A percentile compares a stretch with the other conserved stretches of the same genome.
These are phyloP conservation scores for Microdochium bolleyi DNA, from an alignment of 2,329 filamentous ascomycete genomes.

Conservation along the genomic window DNA sequence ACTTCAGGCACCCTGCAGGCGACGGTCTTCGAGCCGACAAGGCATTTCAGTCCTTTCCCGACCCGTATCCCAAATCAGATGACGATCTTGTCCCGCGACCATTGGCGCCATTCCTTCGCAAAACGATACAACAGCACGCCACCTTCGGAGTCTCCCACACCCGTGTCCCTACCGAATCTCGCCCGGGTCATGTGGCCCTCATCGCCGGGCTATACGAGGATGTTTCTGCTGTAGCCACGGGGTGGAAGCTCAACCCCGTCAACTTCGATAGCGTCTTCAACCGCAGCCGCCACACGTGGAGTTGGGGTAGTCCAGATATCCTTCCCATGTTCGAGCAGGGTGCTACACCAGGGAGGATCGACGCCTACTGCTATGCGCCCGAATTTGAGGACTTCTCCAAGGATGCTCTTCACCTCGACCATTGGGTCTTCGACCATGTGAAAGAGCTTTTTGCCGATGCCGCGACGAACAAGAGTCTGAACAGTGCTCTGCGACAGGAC, in stretches of 20 bases:
- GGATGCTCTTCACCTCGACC: slow-evolving; percentile 73
- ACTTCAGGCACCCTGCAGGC: slow-evolving; percentile 33
- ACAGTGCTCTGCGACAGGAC: slow-evolving; percentile 66
- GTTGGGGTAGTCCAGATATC: slow-evolving; percentile 97
- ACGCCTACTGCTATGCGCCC: slow-evolving; percentile 75
- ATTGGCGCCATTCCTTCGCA: slow-evolving; percentile 85
- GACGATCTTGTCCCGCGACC: slow-evolving; percentile 65
- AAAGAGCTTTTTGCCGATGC: slow-evolving; percentile 80
- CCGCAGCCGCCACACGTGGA: slow-evolving; percentile 93
- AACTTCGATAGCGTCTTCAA: slow-evolving; percentile 99
- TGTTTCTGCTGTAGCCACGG: slow-evolving; percentile 92
- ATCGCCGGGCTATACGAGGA: slow-evolving; percentile 97
- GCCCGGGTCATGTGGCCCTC: slow-evolving; percentile 91
- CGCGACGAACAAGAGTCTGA: slow-evolving; percentile 66
- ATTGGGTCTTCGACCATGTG: slow-evolving; percentile 94
- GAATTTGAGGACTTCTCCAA: slow-evolving; percentile 87
- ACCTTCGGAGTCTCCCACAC: slow-evolving; percentile 98
- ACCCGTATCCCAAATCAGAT: slow-evolving; percentile 65
- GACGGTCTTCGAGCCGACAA: slow-evolving; percentile 97
- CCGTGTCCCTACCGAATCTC: slow-evolving; percentile 90
- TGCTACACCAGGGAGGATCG: slow-evolving; percentile 78
- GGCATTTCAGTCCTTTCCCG: slow-evolving; percentile 86
- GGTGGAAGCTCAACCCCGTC: slow-evolving; percentile 97
- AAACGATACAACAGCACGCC: slow-evolving; percentile 77
- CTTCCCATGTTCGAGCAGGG: slow-evolving; percentile 94